Conservation (phyloP, 1,284 basidiomycete genomes). For the Apiotrichum porosum region DNA sequence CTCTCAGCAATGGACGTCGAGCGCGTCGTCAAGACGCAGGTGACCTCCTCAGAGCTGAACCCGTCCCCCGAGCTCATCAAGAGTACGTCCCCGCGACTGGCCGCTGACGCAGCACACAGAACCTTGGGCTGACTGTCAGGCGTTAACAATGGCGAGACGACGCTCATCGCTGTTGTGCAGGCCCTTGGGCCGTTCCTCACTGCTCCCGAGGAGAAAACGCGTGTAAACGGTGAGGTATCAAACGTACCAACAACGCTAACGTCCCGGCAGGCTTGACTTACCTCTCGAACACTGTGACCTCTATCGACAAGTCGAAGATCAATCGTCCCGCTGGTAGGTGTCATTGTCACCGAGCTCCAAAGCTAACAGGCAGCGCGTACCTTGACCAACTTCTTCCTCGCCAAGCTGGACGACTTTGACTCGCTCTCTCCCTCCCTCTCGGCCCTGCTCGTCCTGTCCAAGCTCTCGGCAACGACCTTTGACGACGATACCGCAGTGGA, state of each 20-base stretch:
- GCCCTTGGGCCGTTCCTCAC: conserved; percentile 81
- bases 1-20: conserved; percentile 47
- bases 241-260: no score
- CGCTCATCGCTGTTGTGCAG: conserved; percentile 79
- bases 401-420: conserved; percentile 79
- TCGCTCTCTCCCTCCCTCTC: conserved; percentile 70
- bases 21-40: conserved; percentile 40
- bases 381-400: conserved; percentile 73
- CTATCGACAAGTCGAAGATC: conserved; percentile 61
- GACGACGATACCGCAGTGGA: conserved; percentile 65
- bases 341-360: neutral
- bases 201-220: conserved; percentile 69
- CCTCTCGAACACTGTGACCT: conserved; percentile 57
- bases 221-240: conserved; percentile 69
- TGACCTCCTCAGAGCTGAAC: conserved; percentile 38
- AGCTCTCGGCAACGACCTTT: conserved; percentile 57
- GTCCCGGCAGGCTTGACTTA: conserved; percentile 33
- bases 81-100: conserved; percentile 20
- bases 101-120: no score
- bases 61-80: conserved; percentile 37
- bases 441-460: conserved; percentile 65
- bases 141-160: conserved; percentile 58
- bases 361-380: conserved; percentile 60
- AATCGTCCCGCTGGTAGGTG: conserved; percentile 66
- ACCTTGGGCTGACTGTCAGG: conserved; percentile 51